phyloP scores from a whole-genome alignment of 2,329 filamentous ascomycete species.

The Beauveria bassiana region DNA sequence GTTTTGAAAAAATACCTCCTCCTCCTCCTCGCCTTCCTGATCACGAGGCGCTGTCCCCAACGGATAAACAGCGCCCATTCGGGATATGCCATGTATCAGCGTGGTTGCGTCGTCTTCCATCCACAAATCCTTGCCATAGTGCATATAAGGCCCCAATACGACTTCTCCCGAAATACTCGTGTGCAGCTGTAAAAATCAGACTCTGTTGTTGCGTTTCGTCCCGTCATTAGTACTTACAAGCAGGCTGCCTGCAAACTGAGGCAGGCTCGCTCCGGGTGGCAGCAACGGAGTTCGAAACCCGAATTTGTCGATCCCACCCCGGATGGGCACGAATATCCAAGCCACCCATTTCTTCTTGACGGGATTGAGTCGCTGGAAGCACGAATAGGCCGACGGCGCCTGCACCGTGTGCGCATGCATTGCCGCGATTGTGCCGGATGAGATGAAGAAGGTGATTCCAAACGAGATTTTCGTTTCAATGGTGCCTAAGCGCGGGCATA shows the following conservation, averaged over 20 bases:
- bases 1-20: background rate
- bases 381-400: conserved; percentile 2
- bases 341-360: conserved; percentile 7
- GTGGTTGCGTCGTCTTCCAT: conserved; percentile 4
- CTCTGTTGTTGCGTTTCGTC: background rate
- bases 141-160: background rate
- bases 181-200: background rate
- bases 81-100: conserved; percentile 6
- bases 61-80: background rate
- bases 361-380: conserved; percentile 3
- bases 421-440: conserved; percentile 3
- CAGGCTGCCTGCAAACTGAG: background rate
- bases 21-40: background rate
- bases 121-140: conserved; percentile 1
- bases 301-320: background rate
- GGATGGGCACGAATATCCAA: conserved; percentile 5
- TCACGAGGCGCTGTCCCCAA: background rate
- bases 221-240: background rate
- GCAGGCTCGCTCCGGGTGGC: background rate
- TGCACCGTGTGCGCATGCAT: conserved; percentile 4
- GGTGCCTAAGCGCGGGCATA: background rate
- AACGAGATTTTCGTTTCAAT: conserved; percentile 3
- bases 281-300: conserved; percentile 5
- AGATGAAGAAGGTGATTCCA: conserved; percentile 9
- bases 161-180: conserved; percentile 3